Base-by-base conservation (phyloP, 1,139 yeast species). In the Kurtzmaniella quercitrusa region DNA sequence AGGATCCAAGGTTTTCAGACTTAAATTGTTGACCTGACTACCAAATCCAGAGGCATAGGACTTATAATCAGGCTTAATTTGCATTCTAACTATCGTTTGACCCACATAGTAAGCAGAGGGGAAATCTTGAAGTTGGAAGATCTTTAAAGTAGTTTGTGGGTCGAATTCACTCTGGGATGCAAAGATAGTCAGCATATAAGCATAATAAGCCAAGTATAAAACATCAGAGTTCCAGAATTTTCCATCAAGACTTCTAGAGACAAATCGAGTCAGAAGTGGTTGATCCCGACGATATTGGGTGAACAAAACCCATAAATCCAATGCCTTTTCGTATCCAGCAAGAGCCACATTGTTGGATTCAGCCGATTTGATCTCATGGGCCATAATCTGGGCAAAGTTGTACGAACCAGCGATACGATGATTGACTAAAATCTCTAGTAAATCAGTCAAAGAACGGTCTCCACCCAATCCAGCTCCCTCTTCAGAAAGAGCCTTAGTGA, bases 231-330 rank as follows among this genome's bases (percentile, higher is more conserved):
- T 23, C 42, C 21, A 37, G 39, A 33, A 43, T 15, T 39, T 29
- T 37, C 38, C 38, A 9, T 36, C 27, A 10, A 36, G 16, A 29
- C 37, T 39, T 41, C 39, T 17, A 40, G 44, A 25, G 27, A n/a
- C 14, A n/a, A 11, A 19, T 10, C 34, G 33, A 14, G 17, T 17
- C 15, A 12, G n/a, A 15, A 16, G 19, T 16, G 44, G 44, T 27
- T 41, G 44, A 11, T 21, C 15, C 37, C 45, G 51, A 18, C 48
- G 46, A 49, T 59, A 59, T 51, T 69, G 75, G 46, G 69, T 48
- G 48, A 48, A 62, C 43, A 57, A 54, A 41, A 72, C 64, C 76
- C 76, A 71, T 25, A 58, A 45, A 31, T 57, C 50, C 43, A 72
- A 58, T 8, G 62, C 61, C 3, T 56, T 57, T 21, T 61, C 54